A percentile compares a stretch with the other conserved stretches of the same genome.
Evolutionary conservation across 306 rosid genomes (phyloP).

Genomic region (Hylodesmum podocarpum): DNA sequence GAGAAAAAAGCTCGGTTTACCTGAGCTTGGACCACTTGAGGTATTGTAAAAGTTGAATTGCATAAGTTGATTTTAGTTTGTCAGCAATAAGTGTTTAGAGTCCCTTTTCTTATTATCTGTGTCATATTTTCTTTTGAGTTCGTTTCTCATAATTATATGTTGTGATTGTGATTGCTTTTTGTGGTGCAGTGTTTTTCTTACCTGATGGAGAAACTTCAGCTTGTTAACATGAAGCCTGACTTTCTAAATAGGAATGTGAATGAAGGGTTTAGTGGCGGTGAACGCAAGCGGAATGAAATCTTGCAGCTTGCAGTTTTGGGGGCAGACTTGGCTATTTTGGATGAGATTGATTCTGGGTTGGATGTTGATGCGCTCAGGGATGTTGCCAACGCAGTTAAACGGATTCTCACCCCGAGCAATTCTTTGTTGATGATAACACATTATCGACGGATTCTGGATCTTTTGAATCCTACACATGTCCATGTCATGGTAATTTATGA

Average conservation of each 20-base stretch:
- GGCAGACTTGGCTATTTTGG: constrained; percentile 89
- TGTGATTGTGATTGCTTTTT: constrained; percentile 21
- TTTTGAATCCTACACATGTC: constrained; percentile 67
- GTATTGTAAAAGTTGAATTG: constrained; percentile 25
- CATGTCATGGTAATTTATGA: constrained; percentile 77
- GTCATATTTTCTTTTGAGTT: neutral
- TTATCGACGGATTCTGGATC: constrained; percentile 77
- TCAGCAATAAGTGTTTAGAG: too few relatives aligned
- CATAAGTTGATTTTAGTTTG: neutral
- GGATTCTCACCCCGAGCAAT: constrained; percentile 64
- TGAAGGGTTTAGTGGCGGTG: constrained; percentile 98
- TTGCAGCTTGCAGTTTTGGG: constrained; percentile 94
- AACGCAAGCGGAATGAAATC: constrained; percentile 88
- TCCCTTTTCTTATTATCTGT: neutral
- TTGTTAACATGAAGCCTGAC: constrained; percentile 90
- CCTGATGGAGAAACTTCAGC: constrained; percentile 73
- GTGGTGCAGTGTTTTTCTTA: constrained; percentile 72
- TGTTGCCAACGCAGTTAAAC: constrained; percentile 84
- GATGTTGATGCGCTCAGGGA: constrained; percentile 95
- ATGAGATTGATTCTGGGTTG: constrained; percentile 97
- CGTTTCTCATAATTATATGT: neutral
- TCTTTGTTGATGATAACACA: constrained; percentile 90
- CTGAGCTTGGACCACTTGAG: constrained; percentile 91
- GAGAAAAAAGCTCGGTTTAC: constrained; percentile 68
- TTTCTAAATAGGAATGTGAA: constrained; percentile 94